Base-by-base conservation (phyloP, 1,139 yeast genomes). In the Debaryomyces sp. region DNA sequence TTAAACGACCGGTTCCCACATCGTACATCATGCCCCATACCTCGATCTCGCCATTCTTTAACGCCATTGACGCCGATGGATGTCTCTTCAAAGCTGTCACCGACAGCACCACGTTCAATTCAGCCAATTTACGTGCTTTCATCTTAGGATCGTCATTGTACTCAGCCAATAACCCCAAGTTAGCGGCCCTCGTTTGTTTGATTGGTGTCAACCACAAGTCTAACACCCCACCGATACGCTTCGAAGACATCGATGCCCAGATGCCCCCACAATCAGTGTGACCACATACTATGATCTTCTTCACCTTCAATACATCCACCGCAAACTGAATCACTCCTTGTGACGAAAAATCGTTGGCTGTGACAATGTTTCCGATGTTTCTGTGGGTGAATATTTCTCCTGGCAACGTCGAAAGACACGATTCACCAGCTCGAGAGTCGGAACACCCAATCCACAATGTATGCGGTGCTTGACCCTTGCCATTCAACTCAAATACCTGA, bases 261-360 rank as follows among this genome's bases (percentile, higher is more conserved):
- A 91, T 84, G 29, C 98, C 99, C 45, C 98, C 98, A 75, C 99
- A 94, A 68, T 91, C 96, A 32, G 96, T 89, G 72, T 94, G 99
- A n/a, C 99, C 99, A 69, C 97, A 91, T 8, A 94, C 89, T 50
- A 94, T 80, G 51, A 94, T 84, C 62, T 89, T 90, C 56, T 78
- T 80, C 33, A 95, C 96, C 63, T 89, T 87, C 54, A 94, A 77
- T 17, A 87, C 92, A 60, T 90, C 94, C 54, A 94, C 83, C 2
- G 97, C 97, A 61, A 91, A 90, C 66, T 94, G 97, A 40, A 94
- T 76, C 2, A 91, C 94, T 1, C 96, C 89, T 65, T 85, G 85
- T 29, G 88, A 79, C 44, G 92, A 82, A 44, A 88, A 73, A 65
- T 94, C 98, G 53, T 83, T 83, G 47, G 87, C 78, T 46, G 75